Conservation (phyloP, 331 rosid species). For the Cydonia oblonga region DNA sequence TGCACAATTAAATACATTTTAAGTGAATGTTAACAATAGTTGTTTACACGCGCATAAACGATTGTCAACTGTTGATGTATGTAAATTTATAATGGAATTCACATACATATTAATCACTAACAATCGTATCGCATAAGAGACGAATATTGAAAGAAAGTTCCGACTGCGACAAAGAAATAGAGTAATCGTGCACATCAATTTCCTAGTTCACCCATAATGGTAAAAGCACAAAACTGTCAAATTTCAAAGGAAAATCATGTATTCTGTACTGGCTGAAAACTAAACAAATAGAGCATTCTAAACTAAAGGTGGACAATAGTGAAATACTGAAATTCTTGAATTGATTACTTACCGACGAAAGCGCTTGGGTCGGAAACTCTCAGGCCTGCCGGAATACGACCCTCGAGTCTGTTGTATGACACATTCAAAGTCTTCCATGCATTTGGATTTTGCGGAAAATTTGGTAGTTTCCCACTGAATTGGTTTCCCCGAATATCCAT, state of each 20-base stretch:
- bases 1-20: background rate
- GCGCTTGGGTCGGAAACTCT: constrained; percentile 9
- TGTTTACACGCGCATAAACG: background rate
- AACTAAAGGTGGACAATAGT: background rate
- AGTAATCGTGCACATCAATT: too few species aligned
- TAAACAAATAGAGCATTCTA: background rate
- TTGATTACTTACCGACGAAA: constrained; percentile 33
- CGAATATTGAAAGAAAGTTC: too few species aligned
- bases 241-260: background rate
- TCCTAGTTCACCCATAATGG: too few species aligned
- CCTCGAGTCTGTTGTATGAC: constrained; percentile 44
- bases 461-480: constrained; percentile 57
- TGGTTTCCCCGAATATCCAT: constrained; percentile 42
- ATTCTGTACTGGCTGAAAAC: background rate
- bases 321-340: background rate
- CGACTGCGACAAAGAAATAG: too few species aligned
- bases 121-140: background rate
- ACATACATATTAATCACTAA: background rate
- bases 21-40: background rate
- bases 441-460: constrained; percentile 14
- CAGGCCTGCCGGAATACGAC: constrained; percentile 42
- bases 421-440: constrained; percentile 23
- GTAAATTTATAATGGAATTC: background rate
- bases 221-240: too few species aligned
- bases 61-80: background rate